Evolutionary conservation across 805 yeast genomes (phyloP), one percentile per base, ranked within the genome.

Genomic region (Lachancea lanzarotensis): DNA sequence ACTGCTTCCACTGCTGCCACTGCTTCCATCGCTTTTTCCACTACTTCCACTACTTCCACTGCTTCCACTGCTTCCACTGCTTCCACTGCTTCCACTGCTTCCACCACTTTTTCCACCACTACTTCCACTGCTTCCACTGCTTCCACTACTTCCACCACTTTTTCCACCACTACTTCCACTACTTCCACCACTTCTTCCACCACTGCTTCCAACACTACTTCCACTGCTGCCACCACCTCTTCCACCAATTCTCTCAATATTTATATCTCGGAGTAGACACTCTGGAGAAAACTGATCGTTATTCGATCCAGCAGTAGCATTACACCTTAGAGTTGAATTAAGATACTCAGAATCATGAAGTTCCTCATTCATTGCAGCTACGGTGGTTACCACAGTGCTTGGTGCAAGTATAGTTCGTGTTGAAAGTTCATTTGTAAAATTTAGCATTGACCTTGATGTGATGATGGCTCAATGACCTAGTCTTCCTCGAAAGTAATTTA

Each of bases 11-110:
- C 51, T 34, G 27, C 29, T 31, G 30, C 46, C 18, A 30, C 43
- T 20, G 29, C 37, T 33, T 11, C 31, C 15, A 2, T 41, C 41
- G 15, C 52, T 18, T 22, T 25, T 33, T 8, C 45, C 17, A 26
- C 41, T 20, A 22, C 25, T 22, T 19, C 46, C n/a, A 20, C 35
- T 25, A 26, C 52, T 38, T 38, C 45, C 20, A 26, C 48, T 37
- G 10, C 48, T 43, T 13, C 44, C 29, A 45, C 46, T 26, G 27
- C 45, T 26, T 16, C 39, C 40, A 35, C 31, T 13, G 17, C 36
- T 31, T 7, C 27, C 18, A 17, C 27, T n/a, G 16, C 34, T 29
- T 19, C 29, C 18, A 12, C 31, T 32, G 11, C 45, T 20, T 13
- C 45, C 41, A 37, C 38, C 15, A 9, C 26, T 29, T 38, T 43